These are phyloP conservation scores for Penicillium hesseltinei DNA, from an alignment of 2,329 filamentous ascomycete species.

Conservation along the genomic window DNA sequence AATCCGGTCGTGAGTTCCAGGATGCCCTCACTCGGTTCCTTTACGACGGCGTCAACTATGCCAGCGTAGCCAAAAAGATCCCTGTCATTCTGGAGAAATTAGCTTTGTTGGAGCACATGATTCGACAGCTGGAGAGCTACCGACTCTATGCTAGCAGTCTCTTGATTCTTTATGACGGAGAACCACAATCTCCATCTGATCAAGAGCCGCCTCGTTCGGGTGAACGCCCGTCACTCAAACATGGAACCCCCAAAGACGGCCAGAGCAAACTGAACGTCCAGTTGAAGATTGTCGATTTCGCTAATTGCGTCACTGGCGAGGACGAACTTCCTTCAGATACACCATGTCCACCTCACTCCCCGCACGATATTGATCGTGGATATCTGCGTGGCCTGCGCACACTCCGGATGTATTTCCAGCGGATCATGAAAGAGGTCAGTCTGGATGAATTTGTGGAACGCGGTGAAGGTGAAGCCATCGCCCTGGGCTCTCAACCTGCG, in stretches of 20 bases:
- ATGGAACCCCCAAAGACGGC: slow-evolving; percentile 35
- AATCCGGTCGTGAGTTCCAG: slow-evolving; percentile 85
- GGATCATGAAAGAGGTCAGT: slow-evolving; percentile 76
- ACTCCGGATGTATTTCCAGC: slow-evolving; percentile 78
- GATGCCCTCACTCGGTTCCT: slow-evolving; percentile 84
- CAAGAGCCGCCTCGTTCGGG: slow-evolving; percentile 22
- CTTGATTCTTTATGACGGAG: slow-evolving; percentile 95
- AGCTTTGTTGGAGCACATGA: slow-evolving; percentile 76
- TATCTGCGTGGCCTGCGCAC: slow-evolving; percentile 83
- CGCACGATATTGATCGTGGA: slow-evolving; percentile 77
- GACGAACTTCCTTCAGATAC: slow-evolving; percentile 60
- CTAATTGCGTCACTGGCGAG: slow-evolving; percentile 90
- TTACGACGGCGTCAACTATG: slow-evolving; percentile 80
- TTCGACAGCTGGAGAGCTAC: slow-evolving; percentile 75
- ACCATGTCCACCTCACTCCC: slow-evolving; percentile 76
- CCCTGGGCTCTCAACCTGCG: slow-evolving; percentile 34
- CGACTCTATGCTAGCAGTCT: slow-evolving; percentile 94
- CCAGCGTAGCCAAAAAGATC: slow-evolving; percentile 80
- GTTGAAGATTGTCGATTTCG: slow-evolving; percentile 97
- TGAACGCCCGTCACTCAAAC: slow-evolving; percentile 35
- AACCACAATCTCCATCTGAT: slow-evolving; percentile 31
- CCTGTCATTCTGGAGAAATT: slow-evolving; percentile 84
- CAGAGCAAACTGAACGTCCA: slow-evolving; percentile 54
- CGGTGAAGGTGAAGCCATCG: slow-evolving; percentile 44
- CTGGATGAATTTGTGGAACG: slow-evolving; percentile 46